phyloP scores from a whole-genome alignment of 306 rosid genomes.

The Sesbania bispinosa region DNA sequence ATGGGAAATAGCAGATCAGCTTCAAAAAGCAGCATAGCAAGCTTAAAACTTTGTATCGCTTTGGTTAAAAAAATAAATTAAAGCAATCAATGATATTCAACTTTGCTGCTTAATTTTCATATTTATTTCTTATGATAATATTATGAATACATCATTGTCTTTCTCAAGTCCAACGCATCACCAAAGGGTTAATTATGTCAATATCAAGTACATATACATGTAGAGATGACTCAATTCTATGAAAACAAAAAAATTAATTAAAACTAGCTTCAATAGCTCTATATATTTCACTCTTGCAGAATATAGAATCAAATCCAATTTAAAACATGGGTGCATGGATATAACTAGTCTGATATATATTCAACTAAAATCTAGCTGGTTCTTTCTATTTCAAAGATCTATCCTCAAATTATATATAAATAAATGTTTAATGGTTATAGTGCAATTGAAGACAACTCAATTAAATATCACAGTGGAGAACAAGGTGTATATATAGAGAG shows the following conservation, averaged over 20 bases:
- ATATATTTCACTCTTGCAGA: too few species aligned
- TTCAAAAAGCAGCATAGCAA: neutral
- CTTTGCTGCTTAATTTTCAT: neutral
- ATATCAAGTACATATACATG: neutral
- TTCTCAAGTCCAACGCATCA: neutral
- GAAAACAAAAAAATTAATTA: neutral
- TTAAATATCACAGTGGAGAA: too few species aligned
- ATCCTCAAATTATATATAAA: too few species aligned
- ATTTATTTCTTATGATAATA: neutral
- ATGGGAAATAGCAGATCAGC: neutral
- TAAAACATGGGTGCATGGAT: too few species aligned
- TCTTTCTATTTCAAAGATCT: too few species aligned
- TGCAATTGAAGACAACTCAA: too few species aligned
- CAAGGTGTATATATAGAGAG: too few species aligned
- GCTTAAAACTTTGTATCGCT: neutral
- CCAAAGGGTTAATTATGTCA: neutral
- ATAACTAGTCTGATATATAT: too few species aligned
- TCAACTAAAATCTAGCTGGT: too few species aligned
- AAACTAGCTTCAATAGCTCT: too few species aligned
- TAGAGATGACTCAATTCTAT: neutral
- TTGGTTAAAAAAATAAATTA: neutral
- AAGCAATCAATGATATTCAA: constrained; percentile 3
- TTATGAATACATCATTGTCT: neutral
- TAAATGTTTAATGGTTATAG: too few species aligned
- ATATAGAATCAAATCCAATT: too few species aligned